These are phyloP conservation scores for Antrodiella citrinella DNA, from an alignment of 768 basidiomycete genomes.

Conservation along the genomic window DNA sequence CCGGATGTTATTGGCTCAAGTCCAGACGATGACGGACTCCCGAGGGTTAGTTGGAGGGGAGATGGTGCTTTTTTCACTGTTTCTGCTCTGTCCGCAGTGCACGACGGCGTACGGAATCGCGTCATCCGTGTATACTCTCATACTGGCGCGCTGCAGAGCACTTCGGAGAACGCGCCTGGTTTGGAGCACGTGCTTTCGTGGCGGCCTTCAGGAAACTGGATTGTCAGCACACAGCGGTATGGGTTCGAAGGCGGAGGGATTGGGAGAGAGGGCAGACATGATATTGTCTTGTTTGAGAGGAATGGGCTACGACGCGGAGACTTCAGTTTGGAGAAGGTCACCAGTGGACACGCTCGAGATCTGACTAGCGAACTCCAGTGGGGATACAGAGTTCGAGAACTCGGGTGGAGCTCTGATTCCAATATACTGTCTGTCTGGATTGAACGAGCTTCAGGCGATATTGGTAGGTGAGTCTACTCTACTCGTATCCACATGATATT, in stretches of 20 bases:
- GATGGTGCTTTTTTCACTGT: constrained; percentile 87
- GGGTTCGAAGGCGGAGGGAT: constrained; percentile 66
- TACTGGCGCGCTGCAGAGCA: constrained; percentile 68
- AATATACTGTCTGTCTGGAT: constrained; percentile 82
- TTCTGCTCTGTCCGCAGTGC: constrained; percentile 50
- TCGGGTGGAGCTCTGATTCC: constrained; percentile 87
- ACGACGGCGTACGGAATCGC: constrained; percentile 32
- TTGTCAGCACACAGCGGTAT: constrained; percentile 75
- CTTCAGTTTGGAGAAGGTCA: constrained; percentile 34
- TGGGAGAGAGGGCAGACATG: constrained; percentile 64
- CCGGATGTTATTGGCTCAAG: constrained; percentile 40
- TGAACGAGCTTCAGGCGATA: constrained; percentile 56
- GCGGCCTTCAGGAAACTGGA: constrained; percentile 84
- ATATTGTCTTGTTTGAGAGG: constrained; percentile 90
- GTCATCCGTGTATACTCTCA: constrained; percentile 70
- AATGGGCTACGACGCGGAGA: constrained; percentile 93
- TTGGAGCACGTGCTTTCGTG: constrained; percentile 75
- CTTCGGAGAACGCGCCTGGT: constrained; percentile 76
- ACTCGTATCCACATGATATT: neutral
- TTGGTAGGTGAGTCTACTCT: constrained; percentile 40
- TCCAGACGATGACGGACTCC: constrained; percentile 62
- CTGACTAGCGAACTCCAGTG: constrained; percentile 33
- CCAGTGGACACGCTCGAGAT: constrained; percentile 8
- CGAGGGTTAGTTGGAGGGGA: constrained; percentile 88
- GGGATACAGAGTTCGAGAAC: constrained; percentile 67